Conservation (phyloP, 1,284 basidiomycete species). For the Volvariella volvacea region DNA sequence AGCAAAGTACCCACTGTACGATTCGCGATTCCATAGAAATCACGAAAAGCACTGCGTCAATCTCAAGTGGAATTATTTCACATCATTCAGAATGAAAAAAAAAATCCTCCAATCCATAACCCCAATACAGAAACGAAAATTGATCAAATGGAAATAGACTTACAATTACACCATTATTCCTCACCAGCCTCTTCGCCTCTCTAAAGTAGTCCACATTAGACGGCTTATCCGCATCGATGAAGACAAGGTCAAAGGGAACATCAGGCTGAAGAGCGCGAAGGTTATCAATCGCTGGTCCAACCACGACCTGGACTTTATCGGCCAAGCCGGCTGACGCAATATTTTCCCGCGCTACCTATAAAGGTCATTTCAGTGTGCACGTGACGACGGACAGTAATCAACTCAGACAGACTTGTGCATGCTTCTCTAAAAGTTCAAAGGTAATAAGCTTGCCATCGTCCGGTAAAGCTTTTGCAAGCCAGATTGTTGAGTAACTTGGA, state of each 20-base stretch:
- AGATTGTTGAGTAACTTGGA: slow-evolving; percentile 51
- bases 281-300: slow-evolving; percentile 44
- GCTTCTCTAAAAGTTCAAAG: slow-evolving; percentile 40
- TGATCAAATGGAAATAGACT: slow-evolving; percentile 15
- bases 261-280: slow-evolving; percentile 34
- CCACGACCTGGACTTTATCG: slow-evolving; percentile 38
- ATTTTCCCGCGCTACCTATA: slow-evolving; percentile 48
- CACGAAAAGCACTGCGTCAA: too few relatives aligned
- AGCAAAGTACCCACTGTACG: too few relatives aligned
- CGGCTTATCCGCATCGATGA: slow-evolving; percentile 59
- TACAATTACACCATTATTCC: slow-evolving; percentile 49
- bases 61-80: too few relatives aligned
- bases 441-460: slow-evolving; percentile 44
- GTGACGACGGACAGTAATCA: neutral
- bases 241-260: slow-evolving; percentile 47
- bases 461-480: slow-evolving; percentile 52
- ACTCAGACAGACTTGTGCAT: slow-evolving; percentile 35
- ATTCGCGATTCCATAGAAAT: too few relatives aligned
- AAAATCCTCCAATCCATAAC: too few relatives aligned
- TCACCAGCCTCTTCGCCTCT: slow-evolving; percentile 49
- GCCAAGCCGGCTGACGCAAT: slow-evolving; percentile 39
- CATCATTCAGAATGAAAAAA: too few relatives aligned
- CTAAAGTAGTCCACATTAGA: slow-evolving; percentile 43
- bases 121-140: too few relatives aligned
- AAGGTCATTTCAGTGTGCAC: neutral